Evolutionary conservation across 768 basidiomycete genomes (phyloP), one percentile per base, ranked within the genome.

Genomic region (Boletus sensibilis): DNA sequence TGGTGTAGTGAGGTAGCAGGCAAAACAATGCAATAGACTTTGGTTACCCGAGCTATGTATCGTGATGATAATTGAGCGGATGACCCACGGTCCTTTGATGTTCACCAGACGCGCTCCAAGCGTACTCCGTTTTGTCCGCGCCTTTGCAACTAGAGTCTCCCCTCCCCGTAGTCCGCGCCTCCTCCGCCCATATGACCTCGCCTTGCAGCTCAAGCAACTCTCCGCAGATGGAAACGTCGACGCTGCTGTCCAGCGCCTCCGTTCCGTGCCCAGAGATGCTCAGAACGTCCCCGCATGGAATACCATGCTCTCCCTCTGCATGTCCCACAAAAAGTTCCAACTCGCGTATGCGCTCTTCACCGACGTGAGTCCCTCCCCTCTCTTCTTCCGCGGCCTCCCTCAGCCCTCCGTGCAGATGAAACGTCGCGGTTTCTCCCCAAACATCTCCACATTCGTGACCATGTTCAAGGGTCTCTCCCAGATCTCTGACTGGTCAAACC

Each of bases 271-370:
- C 23, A 74, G 82, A 46, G 88, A 87, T 60, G 86, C 90, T 0
- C 87, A 90, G 65, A 92, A 91, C 60, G 75, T 82, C 1, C 76
- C 79, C 12, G 84, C 87, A 8, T 94, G 92, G 92, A 92, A 92
- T 60, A 89, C 85, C 3, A 68, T 93, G 62, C 86, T 94, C 38
- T 82, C 80, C 74, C 79, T 84, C 50, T 80, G 81, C 46, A 74
- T 89, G 75, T 78, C 82, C 39, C 80, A 72, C 18, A 71, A 78
- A 56, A 79, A 79, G 41, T 87, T 77, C 65, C 79, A 84, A 37
- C 71, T 88, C 33, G 82, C 81, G 0, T 88, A 85, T 59, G 68
- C 78, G n/a, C 73, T 93, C 33, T 93, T 81, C 68, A 73, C 75
- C 42, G 90, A 94, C 57, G 92, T 92, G 56, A 66, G 79, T 39